Evolutionary conservation across 352 stramenopile species (phyloP), one percentile per base, ranked within the genome.

Genomic region (Globisporangium acanthophoron): DNA sequence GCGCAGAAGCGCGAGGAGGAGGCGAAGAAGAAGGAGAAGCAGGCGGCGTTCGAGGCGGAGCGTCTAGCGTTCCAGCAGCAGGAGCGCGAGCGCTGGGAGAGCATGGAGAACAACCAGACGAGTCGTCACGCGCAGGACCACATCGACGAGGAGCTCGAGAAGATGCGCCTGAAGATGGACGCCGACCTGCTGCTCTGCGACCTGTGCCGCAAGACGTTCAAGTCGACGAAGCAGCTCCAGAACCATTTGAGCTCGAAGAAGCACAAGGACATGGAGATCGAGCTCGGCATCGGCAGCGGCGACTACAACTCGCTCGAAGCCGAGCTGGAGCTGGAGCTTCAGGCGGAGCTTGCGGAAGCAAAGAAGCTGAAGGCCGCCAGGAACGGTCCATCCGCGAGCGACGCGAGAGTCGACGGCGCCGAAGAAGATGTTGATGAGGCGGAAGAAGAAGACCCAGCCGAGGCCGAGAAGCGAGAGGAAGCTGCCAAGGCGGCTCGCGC

Each of bases 241-340:
- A 92, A 92, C 61, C 83, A 94, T 59, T 56, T 92, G 1, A 74
- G 63, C 29, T 92, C 80, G 4, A 94, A 91, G 49, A 94, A 92
- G 54, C 85, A 94, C 53, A 78, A 74, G 27, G 85, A 92, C 21
- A 86, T 78, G 62, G 84, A 92, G 56, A 44, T 77, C 12, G 74
- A 89, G 35, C 65, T 92, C n/a, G 79, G 81, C n/a, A 62, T 90
- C 20, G 31, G 12, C 11, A 43, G 51, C 31, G 73, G 65, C 18
- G 76, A 88, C 33, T 74, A 83, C 45, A 71, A 74, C 37, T 60
- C 73, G 12, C 56, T 88, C 8, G 81, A 91, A 41, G 78, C 81
- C 8, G 79, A 81, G 55, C 67, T 93, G 54, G 84, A 90, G 44
- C 56, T 47, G 46, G 78, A 69, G 8, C 53, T 90, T 1, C 76